phyloP scores from a whole-genome alignment of 2,329 filamentous ascomycete species.

The Volutella citrinella region DNA sequence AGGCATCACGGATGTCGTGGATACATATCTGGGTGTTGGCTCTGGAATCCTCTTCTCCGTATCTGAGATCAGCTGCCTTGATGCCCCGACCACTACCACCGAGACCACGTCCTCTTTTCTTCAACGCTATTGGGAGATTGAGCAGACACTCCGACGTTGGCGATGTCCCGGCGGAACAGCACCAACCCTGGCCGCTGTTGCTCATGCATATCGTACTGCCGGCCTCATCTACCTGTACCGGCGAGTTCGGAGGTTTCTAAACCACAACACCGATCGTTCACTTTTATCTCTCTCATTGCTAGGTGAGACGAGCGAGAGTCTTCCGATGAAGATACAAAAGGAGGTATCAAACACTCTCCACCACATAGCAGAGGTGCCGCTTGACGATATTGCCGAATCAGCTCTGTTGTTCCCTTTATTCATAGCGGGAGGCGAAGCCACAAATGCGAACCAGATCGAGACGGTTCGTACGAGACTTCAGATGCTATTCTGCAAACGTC shows the following conservation, averaged over 20 bases:
- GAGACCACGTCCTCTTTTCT: no score
- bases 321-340: neutral
- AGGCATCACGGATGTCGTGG: slow-evolving; percentile 1
- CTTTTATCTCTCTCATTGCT: no score
- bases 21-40: slow-evolving; percentile 4
- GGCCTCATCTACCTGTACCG: slow-evolving; percentile 1
- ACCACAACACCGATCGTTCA: no score
- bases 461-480: slow-evolving; percentile 1
- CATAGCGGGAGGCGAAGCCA: slow-evolving; percentile 2
- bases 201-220: slow-evolving; percentile 1
- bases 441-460: neutral
- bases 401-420: slow-evolving; percentile 3
- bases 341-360: neutral
- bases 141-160: neutral
- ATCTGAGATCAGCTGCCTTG: neutral
- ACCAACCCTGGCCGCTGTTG: neutral
- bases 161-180: neutral
- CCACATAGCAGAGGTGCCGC: neutral
- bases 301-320: neutral
- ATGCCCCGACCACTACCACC: no score
- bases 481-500: slow-evolving; percentile 1
- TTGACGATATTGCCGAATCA: neutral
- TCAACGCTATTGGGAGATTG: no score
- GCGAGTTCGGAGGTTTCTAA: neutral
- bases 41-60: neutral